Evolutionary conservation across 768 basidiomycete species (phyloP), one percentile per base, ranked within the genome.

Genomic region (Lactifluus hygrophoroides): DNA sequence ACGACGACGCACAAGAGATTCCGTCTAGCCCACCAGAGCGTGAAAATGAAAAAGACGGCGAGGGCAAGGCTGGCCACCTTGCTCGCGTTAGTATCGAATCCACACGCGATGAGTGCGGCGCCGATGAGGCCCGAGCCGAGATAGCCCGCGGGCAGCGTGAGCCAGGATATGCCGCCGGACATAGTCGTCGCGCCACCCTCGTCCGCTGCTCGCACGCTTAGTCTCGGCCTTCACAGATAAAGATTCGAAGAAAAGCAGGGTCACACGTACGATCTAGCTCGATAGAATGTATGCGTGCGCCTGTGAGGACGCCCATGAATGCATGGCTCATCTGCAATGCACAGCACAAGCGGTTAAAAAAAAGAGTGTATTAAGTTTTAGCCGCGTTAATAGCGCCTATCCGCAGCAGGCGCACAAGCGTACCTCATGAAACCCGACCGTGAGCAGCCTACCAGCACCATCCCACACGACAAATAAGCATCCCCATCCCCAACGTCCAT

Each of bases 381-480:
- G 8, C 19, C 40, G 40, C n/a, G 40, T 3, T n/a, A n/a, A n/a
- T n/a, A n/a, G n/a, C n/a, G n/a, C n/a, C n/a, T n/a, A n/a, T n/a
- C n/a, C 28, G n/a, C 17, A 11, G 8, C 27, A 44, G 8, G 11
- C 5, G 28, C n/a, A 42, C 46, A 3, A 10, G 9, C 42, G 42
- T 64, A 86, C 89, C 75, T 93, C 90, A 71, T 93, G 90, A 68
- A 93, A 91, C 48, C 90, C 90, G 47, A 93, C 90, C 1, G 90
- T 91, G 51, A 92, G 77, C 53, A 92, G 69, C 66, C 90, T 89
- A 63, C 27, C 62, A 28, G 27, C 3, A 1, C 21, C 28, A 28
- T 3, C 3, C 21, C 16, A 32, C 10, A 27, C 7, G 10, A 55
- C 40, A 51, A 23, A 56, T 52, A 40, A 49, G 21, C 25, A 30